phyloP scores from a whole-genome alignment of 345 rosid species.

The Pseudoturritis turrita region DNA sequence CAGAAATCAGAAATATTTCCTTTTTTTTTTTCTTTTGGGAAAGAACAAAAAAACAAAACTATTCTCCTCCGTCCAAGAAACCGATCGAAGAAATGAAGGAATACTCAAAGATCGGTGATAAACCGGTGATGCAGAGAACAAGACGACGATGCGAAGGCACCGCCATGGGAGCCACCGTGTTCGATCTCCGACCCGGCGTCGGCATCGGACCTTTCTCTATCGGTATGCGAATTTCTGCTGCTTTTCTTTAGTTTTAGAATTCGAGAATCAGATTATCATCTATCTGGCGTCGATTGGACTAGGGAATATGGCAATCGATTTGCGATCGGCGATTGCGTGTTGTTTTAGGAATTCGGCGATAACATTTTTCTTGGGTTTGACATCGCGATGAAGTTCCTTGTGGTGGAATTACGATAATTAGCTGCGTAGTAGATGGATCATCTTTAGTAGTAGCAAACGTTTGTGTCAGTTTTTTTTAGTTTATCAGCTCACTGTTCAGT shows the following conservation, averaged over 20 bases:
- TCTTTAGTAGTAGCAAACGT: neutral
- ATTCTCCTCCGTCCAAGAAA: slow-evolving; percentile 6
- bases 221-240: slow-evolving; percentile 42
- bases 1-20: neutral
- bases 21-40: neutral
- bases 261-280: neutral
- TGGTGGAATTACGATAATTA: neutral
- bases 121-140: slow-evolving; percentile 50
- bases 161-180: slow-evolving; percentile 91
- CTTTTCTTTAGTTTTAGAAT: neutral
- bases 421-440: slow-evolving; percentile 2
- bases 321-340: slow-evolving; percentile 34
- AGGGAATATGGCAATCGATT: neutral
- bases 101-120: slow-evolving; percentile 27
- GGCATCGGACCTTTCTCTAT: slow-evolving; percentile 90
- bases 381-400: neutral
- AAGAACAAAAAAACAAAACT: neutral
- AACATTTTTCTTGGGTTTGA: neutral
- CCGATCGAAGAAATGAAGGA: slow-evolving; percentile 16
- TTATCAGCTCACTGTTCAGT: neutral
- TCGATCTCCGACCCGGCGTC: slow-evolving; percentile 91
- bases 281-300: neutral
- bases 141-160: slow-evolving; percentile 92
- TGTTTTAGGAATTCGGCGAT: neutral
- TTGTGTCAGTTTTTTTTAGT: neutral